Evolutionary conservation across 768 basidiomycete species (phyloP).

Genomic region (Boletus edulis): DNA sequence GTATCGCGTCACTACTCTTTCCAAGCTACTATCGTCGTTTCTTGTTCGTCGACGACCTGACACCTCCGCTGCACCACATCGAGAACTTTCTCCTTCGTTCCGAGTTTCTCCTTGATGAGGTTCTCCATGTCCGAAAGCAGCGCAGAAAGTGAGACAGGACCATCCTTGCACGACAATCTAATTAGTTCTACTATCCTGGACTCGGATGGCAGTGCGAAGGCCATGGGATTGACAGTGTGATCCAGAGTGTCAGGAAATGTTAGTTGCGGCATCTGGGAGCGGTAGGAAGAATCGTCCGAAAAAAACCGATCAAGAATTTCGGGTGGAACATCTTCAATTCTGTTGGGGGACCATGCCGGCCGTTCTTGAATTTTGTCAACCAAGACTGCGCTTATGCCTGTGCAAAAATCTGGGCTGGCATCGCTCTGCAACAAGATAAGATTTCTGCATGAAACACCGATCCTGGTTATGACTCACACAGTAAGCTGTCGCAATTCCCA

Average conservation of each 20-base stretch:
- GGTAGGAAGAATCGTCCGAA: slow-evolving; percentile 46
- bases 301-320: slow-evolving; percentile 70
- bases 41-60: slow-evolving; percentile 51
- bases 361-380: slow-evolving; percentile 48
- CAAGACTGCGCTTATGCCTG: slow-evolving; percentile 74
- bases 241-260: slow-evolving; percentile 37
- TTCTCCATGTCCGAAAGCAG: slow-evolving; percentile 23
- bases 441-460: slow-evolving; percentile 13
- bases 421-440: slow-evolving; percentile 49
- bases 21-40: slow-evolving; percentile 22
- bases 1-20: slow-evolving; percentile 18
- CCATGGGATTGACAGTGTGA: slow-evolving; percentile 31
- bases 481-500: slow-evolving; percentile 85
- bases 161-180: slow-evolving; percentile 38
- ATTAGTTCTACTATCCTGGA: slow-evolving; percentile 66
- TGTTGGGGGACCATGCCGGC: slow-evolving; percentile 71
- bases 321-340: slow-evolving; percentile 56
- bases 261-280: slow-evolving; percentile 43
- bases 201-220: slow-evolving; percentile 74
- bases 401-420: slow-evolving; percentile 78
- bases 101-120: slow-evolving; percentile 40
- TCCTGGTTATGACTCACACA: slow-evolving; percentile 57
- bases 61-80: slow-evolving; percentile 76
- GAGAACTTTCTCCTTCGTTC: slow-evolving; percentile 71
- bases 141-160: slow-evolving; percentile 27